Conservation (phyloP, 805 yeast species). For the Clavispora phyllophila region DNA sequence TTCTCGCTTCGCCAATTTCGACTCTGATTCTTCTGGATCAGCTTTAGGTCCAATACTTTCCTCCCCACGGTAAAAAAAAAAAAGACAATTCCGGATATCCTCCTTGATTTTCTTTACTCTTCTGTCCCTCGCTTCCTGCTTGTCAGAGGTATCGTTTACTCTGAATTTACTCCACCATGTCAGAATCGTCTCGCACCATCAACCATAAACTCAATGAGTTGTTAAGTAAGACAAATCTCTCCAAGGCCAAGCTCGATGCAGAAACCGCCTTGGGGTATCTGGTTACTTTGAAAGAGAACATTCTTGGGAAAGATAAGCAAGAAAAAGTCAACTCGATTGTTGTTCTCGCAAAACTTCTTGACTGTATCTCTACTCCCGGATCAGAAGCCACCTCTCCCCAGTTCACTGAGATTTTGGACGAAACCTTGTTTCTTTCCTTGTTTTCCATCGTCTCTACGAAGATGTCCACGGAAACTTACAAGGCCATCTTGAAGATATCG, state of each 20-base stretch:
- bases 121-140: not conserved
- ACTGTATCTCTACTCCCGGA: slow-evolving; percentile 27
- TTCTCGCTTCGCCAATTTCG: not conserved
- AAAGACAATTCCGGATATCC: not conserved
- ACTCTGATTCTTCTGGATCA: not conserved
- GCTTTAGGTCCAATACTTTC: not conserved
- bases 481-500: slow-evolving; percentile 41
- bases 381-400: slow-evolving; percentile 36
- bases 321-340: slow-evolving; percentile 50
- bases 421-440: slow-evolving; percentile 34
- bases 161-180: slow-evolving; percentile 17
- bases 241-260: slow-evolving; percentile 28
- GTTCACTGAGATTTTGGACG: slow-evolving; percentile 34
- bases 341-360: slow-evolving; percentile 49
- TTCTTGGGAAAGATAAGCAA: slow-evolving; percentile 43
- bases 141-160: not conserved
- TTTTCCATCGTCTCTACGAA: slow-evolving; percentile 38
- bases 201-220: slow-evolving; percentile 41
- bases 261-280: slow-evolving; percentile 31
- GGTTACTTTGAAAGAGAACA: slow-evolving; percentile 34
- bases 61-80: not conserved
- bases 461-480: slow-evolving; percentile 42
- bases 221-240: slow-evolving; percentile 28
- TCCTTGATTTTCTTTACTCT: not conserved
- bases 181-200: slow-evolving; percentile 38